phyloP scores from a whole-genome alignment of 371 early-diverging fungal genomes.

The Mortierella sp. region DNA sequence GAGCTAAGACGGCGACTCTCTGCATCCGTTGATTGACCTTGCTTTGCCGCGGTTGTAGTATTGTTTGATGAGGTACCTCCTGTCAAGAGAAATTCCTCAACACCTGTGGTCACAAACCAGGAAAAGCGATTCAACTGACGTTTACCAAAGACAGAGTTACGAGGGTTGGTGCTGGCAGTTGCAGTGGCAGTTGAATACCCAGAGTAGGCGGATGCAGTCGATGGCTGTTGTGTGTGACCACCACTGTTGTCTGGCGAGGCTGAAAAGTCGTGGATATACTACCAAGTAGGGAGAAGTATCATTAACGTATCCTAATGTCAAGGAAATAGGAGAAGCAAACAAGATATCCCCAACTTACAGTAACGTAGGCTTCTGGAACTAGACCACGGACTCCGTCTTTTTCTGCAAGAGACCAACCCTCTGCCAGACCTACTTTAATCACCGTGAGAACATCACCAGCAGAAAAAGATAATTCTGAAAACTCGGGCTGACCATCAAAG shows the following conservation, averaged over 20 bases:
- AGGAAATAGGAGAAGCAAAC: background rate
- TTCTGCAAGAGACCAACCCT: slow-evolving; percentile 61
- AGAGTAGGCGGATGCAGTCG: slow-evolving; percentile 34
- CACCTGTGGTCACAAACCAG: slow-evolving; percentile 62
- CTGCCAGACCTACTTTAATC: slow-evolving; percentile 54
- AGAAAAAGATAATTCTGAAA: slow-evolving; percentile 56
- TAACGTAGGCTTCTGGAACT: slow-evolving; percentile 59
- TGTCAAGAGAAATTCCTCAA: slow-evolving; percentile 60
- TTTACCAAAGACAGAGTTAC: slow-evolving; percentile 57
- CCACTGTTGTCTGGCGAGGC: slow-evolving; percentile 28
- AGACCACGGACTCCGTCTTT: slow-evolving; percentile 59
- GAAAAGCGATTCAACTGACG: slow-evolving; percentile 60
- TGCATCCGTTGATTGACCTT: slow-evolving; percentile 2
- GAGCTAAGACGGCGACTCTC: slow-evolving; percentile 22
- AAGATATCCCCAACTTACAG: slow-evolving; percentile 44
- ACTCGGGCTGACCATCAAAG: slow-evolving; percentile 53
- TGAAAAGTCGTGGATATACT: slow-evolving; percentile 56
- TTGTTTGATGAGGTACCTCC: slow-evolving; percentile 31
- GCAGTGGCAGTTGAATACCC: slow-evolving; percentile 38
- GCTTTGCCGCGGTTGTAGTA: background rate
- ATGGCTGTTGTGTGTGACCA: slow-evolving; percentile 36
- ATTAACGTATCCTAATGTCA: background rate
- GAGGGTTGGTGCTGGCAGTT: slow-evolving; percentile 34
- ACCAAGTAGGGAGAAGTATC: background rate
- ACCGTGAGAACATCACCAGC: slow-evolving; percentile 58